A percentile compares a stretch with the other conserved stretches of the same genome.
Evolutionary conservation across 768 basidiomycete species (phyloP).

Genomic region (Trametopsis cervina): DNA sequence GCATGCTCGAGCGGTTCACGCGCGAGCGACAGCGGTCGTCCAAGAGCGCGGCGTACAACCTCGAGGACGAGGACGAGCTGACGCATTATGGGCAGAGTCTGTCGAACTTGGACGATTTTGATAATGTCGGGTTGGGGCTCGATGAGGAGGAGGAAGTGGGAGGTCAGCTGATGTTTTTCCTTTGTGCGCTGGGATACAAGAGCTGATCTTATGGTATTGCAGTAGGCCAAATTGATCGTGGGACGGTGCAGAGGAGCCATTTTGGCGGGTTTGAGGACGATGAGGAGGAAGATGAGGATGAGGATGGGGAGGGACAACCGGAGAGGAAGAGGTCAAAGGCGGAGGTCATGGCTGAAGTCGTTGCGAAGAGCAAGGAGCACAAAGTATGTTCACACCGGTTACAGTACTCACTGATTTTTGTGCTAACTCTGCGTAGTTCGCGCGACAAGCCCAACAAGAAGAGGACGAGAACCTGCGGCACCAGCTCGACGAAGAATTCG

Average conservation of each 20-base stretch:
- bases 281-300: conserved; percentile 45
- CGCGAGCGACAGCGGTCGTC: conserved; percentile 76
- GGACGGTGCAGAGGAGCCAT: conserved; percentile 62
- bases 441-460: conserved; percentile 84
- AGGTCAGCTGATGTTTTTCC: conserved; percentile 9
- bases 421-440: conserved; percentile 42
- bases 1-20: conserved; percentile 95
- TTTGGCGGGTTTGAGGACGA: conserved; percentile 86
- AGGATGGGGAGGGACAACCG: conserved; percentile 53
- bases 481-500: conserved; percentile 84
- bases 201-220: too few relatives aligned
- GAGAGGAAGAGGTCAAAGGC: conserved; percentile 85
- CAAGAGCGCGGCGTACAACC: conserved; percentile 75
- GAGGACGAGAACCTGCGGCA: conserved; percentile 80
- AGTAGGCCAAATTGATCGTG: conserved; percentile 59
- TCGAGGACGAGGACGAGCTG: conserved; percentile 87
- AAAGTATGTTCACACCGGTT: conserved; percentile 50
- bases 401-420: conserved; percentile 2
- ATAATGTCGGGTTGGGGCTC: conserved; percentile 54
- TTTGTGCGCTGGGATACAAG: too few relatives aligned
- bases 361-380: conserved; percentile 94
- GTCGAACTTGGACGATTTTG: conserved; percentile 80
- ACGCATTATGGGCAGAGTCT: conserved; percentile 90
- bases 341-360: conserved; percentile 97
- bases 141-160: conserved; percentile 50